These are phyloP conservation scores for Hypericum perforatum DNA, from an alignment of 345 rosid genomes.

Conservation along the genomic window DNA sequence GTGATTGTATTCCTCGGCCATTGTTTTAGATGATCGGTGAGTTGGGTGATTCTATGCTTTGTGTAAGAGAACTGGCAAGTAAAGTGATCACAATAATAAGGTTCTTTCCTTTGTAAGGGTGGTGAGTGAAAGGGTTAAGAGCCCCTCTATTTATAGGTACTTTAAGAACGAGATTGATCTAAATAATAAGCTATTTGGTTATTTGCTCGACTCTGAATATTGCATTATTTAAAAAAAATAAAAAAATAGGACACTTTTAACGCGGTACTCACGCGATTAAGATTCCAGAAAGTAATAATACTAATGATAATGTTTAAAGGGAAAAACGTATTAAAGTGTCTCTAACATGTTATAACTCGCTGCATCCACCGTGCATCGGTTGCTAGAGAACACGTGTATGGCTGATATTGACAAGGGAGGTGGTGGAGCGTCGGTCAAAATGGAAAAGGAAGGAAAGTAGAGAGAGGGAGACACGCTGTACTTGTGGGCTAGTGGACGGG, in stretches of 20 bases:
- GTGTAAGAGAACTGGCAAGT: background rate
- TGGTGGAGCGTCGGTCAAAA: slow-evolving; percentile 9
- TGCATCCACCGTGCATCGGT: too few species aligned
- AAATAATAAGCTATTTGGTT: too few species aligned
- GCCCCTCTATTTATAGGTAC: too few species aligned
- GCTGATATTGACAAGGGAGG: background rate
- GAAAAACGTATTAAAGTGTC: too few species aligned
- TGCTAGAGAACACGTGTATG: too few species aligned
- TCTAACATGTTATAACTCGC: too few species aligned
- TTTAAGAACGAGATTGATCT: too few species aligned
- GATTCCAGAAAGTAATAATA: background rate
- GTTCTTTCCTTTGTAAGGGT: background rate
- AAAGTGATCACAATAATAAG: too few species aligned
- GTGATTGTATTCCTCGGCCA: slow-evolving; percentile 44
- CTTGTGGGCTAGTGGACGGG: too few species aligned
- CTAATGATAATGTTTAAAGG: too few species aligned
- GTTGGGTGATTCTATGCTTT: background rate
- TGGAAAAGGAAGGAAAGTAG: slow-evolving; percentile 4
- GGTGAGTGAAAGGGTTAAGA: background rate
- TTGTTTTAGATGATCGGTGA: slow-evolving; percentile 8
- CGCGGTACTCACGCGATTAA: slow-evolving; percentile 36
- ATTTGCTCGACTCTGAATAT: too few species aligned
- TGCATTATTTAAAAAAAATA: slow-evolving; percentile 7
- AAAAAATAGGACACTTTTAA: slow-evolving; percentile 20
- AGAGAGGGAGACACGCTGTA: slow-evolving; percentile 7